phyloP scores from a whole-genome alignment of 805 yeast species.

The Metschnikowia noctiluminum region DNA sequence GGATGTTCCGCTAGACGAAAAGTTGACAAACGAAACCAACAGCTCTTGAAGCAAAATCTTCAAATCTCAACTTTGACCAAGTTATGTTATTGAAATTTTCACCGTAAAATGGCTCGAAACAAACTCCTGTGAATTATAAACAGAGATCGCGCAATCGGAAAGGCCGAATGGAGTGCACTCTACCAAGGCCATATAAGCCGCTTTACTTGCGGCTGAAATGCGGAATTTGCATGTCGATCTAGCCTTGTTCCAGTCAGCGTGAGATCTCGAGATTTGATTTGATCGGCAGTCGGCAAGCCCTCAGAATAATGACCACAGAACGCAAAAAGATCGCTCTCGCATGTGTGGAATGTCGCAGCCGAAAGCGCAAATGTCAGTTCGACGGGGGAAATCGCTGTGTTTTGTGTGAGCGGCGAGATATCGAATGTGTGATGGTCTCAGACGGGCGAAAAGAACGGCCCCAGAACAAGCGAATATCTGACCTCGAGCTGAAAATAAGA shows the following conservation, averaged over 20 bases:
- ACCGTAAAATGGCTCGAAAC: too few relatives aligned
- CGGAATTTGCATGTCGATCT: neutral
- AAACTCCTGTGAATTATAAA: too few relatives aligned
- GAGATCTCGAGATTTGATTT: neutral
- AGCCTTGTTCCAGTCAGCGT: neutral
- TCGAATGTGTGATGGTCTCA: conserved; percentile 6
- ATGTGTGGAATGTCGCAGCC: conserved; percentile 11
- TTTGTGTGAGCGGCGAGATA: conserved; percentile 6
- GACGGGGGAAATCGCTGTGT: conserved; percentile 3
- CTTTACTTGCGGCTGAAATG: neutral
- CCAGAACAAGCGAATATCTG: conserved; percentile 4
- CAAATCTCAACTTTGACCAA: too few relatives aligned
- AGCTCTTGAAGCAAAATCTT: too few relatives aligned
- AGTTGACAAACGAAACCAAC: too few relatives aligned
- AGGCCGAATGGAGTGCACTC: neutral
- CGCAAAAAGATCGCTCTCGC: conserved; percentile 10
- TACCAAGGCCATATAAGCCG: neutral
- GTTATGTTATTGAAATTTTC: too few relatives aligned
- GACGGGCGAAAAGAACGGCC: conserved; percentile 14
- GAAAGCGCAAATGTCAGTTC: conserved; percentile 8
- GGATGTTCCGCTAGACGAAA: too few relatives aligned
- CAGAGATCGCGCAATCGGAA: too few relatives aligned
- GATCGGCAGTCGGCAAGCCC: neutral
- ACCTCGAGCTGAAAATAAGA: conserved; percentile 4
- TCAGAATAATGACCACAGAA: neutral